Base-by-base conservation (phyloP, 129 eudicot genomes). In the Centrapalus pauciflorus region DNA sequence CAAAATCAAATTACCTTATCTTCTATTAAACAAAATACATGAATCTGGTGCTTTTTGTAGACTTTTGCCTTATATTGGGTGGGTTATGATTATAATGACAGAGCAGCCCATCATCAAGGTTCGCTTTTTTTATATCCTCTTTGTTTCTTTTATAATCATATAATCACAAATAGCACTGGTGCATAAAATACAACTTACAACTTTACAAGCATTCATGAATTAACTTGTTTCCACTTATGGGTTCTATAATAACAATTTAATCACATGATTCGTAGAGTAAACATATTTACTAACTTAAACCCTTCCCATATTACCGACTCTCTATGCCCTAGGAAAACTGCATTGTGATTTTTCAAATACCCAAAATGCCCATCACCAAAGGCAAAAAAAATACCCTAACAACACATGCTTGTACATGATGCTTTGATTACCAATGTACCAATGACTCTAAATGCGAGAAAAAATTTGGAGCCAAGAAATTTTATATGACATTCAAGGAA, bases 31-130 rank as follows among this genome's bases (percentile, higher is more conserved):
- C 1, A 2, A 12, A 71, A 46, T 62, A 35, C 54, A 13, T 59
- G 30, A 26, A 33, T 66, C 25, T 26, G 57, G 28, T 45, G 8
- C 11, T 9, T 65, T 58, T 28, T 73, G 65, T 83, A 92, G 96
- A 37, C 88, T 92, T 71, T 73, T 92, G 79, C 98, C 98, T 3
- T 88, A 92, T 20, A 95, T 92, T 40, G 98, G 98, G 20, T 92
- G 98, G 98, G 96, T 92, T 77, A 92, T 96, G 2, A 92, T 92
- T 35, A 88, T 92, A 26, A 88, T 92, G 98, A 92, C 98, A 4
- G 98, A 92, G 68, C 85, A 88, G 82, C 98, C 98, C 49, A 80
- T 92, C 61, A 85, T 92, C 72, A 92, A 92, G 98, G 98, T 92
- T 48, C 45, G 73, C 35, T 30, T 66, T 33, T n/a, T 50, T 51